Conservation (phyloP, 1,139 yeast species). For the Geotrichum histeridarum region DNA sequence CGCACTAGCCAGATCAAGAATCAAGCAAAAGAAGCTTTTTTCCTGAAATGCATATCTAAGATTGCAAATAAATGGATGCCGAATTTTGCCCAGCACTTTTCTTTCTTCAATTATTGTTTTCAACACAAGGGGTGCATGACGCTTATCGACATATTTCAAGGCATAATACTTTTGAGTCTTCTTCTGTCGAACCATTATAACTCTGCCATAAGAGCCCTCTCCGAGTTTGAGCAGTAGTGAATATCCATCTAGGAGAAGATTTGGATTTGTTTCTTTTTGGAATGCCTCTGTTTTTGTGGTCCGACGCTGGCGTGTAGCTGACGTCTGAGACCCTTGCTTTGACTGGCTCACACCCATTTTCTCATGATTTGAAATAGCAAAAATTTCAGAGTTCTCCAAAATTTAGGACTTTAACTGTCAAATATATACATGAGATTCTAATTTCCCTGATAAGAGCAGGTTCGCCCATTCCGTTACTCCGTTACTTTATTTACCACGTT, state of each 20-base stretch:
- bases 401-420: too few species aligned
- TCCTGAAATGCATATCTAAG: conserved; percentile 81
- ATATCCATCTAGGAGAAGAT: conserved; percentile 11
- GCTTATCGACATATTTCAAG: conserved; percentile 49
- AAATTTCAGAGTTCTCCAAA: too few species aligned
- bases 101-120: conserved; percentile 49
- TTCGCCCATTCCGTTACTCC: too few species aligned
- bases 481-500: too few species aligned
- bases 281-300: background rate
- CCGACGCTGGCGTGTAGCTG: too few species aligned
- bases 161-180: conserved; percentile 59
- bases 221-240: conserved; percentile 19
- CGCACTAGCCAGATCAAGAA: conserved; percentile 77
- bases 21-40: conserved; percentile 59
- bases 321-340: too few species aligned
- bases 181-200: conserved; percentile 56
- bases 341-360: too few species aligned
- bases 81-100: conserved; percentile 51
- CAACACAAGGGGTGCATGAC: conserved; percentile 26
- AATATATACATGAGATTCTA: too few species aligned
- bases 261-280: background rate
- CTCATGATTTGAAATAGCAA: too few species aligned
- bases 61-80: conserved; percentile 77
- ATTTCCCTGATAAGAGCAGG: too few species aligned
- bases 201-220: conserved; percentile 57